A percentile compares a stretch with the other conserved stretches of the same genome.
Conservation (phyloP, 257 asterid genomes). For the Handroanthus guayacan region DNA sequence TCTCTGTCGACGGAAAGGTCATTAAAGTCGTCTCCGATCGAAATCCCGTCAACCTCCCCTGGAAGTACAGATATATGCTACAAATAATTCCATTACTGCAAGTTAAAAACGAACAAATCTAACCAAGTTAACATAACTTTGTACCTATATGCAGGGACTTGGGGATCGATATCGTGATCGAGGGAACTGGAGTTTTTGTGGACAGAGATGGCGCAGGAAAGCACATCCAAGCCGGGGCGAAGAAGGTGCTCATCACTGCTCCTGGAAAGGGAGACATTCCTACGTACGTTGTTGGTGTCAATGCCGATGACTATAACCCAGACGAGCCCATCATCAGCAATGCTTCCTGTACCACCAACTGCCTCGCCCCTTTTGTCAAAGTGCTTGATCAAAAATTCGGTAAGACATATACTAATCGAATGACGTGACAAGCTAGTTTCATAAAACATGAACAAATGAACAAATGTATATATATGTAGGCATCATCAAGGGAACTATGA, state of each 20-base stretch:
- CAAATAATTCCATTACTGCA: background rate
- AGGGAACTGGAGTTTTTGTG: slow-evolving; percentile 95
- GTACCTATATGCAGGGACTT: slow-evolving; percentile 54
- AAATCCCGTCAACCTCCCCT: slow-evolving; percentile 69
- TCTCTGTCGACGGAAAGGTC: slow-evolving; percentile 79
- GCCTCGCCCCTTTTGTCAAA: slow-evolving; percentile 97
- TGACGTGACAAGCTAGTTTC: background rate
- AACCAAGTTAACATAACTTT: too few species aligned
- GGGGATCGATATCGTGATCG: slow-evolving; percentile 86
- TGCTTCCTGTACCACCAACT: slow-evolving; percentile 98
- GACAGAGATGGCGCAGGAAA: slow-evolving; percentile 97
- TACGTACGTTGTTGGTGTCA: slow-evolving; percentile 93
- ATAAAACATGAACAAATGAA: background rate
- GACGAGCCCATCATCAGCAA: slow-evolving; percentile 87
- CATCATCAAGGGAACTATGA: slow-evolving; percentile 97
- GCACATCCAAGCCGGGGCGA: slow-evolving; percentile 92
- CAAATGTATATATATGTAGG: slow-evolving; percentile 55
- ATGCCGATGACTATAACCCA: slow-evolving; percentile 72
- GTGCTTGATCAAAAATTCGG: slow-evolving; percentile 94
- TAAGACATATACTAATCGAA: slow-evolving; percentile 26
- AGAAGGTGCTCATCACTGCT: slow-evolving; percentile 95
- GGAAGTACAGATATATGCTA: slow-evolving; percentile 43
- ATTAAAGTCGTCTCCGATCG: slow-evolving; percentile 76
- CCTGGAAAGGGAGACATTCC: slow-evolving; percentile 99
- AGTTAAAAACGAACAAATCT: too few species aligned